A percentile compares a stretch with the other conserved stretches of the same genome.
These are phyloP conservation scores for Arxiozyma bovina DNA, from an alignment of 1,139 yeast genomes.

Conservation along the genomic window DNA sequence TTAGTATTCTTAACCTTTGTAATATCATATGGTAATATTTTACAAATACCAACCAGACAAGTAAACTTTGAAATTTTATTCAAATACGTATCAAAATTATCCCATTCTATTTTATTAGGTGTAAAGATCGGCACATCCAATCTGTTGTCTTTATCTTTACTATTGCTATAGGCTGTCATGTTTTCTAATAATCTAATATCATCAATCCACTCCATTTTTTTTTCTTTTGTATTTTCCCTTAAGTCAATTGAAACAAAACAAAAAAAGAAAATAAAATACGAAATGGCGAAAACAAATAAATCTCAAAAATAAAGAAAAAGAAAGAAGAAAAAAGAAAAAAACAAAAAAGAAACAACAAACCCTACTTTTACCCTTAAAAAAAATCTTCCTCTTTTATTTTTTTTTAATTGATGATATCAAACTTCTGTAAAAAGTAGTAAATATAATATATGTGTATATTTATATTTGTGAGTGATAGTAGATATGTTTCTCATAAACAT, in stretches of 20 bases:
- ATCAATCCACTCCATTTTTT: neutral
- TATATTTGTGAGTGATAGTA: neutral
- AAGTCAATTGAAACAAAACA: neutral
- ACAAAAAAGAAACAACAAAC: neutral
- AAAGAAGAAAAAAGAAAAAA: no score
- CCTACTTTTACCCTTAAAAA: neutral
- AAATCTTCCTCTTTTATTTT: no score
- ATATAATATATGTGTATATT: neutral
- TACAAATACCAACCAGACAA: neutral
- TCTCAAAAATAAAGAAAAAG: no score
- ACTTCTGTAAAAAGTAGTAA: no score
- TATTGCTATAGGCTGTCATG: neutral
- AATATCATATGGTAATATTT: neutral
- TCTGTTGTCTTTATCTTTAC: no score
- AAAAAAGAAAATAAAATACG: neutral
- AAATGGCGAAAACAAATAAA: neutral
- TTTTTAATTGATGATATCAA: no score
- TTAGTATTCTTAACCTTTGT: neutral
- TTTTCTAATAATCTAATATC: neutral
- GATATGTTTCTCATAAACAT: no score
- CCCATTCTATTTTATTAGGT: neutral
- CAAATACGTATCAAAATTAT: neutral
- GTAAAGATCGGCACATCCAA: neutral
- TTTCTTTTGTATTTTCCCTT: neutral
- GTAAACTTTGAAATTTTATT: neutral